Evolutionary conservation across 768 basidiomycete species (phyloP), one percentile per base, ranked within the genome.

Genomic region (Lentinula detonsa): DNA sequence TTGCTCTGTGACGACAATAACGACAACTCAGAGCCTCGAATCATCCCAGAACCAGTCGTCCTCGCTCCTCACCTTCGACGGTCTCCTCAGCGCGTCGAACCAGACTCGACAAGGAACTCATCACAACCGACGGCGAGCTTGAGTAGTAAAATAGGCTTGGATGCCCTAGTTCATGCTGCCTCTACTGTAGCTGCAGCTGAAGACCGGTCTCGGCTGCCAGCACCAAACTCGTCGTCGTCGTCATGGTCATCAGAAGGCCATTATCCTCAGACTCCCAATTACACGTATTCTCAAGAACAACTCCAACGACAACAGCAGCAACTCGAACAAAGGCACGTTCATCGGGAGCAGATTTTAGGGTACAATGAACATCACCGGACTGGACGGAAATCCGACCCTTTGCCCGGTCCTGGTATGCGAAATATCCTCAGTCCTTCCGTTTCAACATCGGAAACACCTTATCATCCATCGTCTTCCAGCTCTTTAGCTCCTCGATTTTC

Each of bases 151-250:
- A 67, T 73, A 3, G 81, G 81, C 23, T 72, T 90, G 53, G 87
- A 90, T 50, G 86, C 85, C 2, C 80, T 90, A 46, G 88, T 87
- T 10, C 85, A 88, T 71, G 87, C 81, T 21, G 50, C 50, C 4
- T 51, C 50, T 34, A 28, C 50, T 9, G 50, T 35, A 16, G 50
- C 50, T 16, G 88, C 88, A 4, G 83, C 85, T 0, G 82, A 86
- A 66, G 88, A 89, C 65, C 80, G 83, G 49, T 76, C 81, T 37
- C 73, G 86, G 33, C 76, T 89, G 9, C 37, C 45, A 39, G 39
- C 43, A 31, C n/a, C 13, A 13, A 42, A 18, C 6, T n/a, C 40
- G 60, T 51, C 37, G 13, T 39, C 37, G 37, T 6, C 48, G 33
- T 33, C 51, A 33, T 59, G 48, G 43, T 39, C 43, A 56, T 15